Conservation (phyloP, 192 early-diverging fungal species). For the Rhizophagus sp. region DNA sequence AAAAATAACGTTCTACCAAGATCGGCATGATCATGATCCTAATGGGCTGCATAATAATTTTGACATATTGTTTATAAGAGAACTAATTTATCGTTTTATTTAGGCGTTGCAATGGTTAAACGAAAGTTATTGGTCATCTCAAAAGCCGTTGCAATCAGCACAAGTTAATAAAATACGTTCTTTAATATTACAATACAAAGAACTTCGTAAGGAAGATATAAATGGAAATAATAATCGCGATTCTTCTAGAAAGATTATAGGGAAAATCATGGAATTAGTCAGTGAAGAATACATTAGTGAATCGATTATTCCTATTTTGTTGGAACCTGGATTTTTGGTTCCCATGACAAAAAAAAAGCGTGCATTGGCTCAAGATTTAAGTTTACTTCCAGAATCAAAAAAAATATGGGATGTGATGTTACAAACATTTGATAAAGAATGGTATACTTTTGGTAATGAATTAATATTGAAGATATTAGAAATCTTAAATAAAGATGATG, state of each 20-base stretch:
- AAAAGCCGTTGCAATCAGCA: conserved; percentile 31
- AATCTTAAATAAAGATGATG: conserved; percentile 26
- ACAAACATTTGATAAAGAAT: conserved; percentile 41
- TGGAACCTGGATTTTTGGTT: conserved; percentile 58
- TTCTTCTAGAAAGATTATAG: conserved; percentile 29
- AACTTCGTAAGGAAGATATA: conserved; percentile 26
- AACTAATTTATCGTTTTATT: background rate
- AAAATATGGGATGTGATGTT: conserved; percentile 46
- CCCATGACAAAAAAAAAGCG: conserved; percentile 54
- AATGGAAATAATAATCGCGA: conserved; percentile 12
- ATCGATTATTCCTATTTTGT: conserved; percentile 50
- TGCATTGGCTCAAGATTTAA: conserved; percentile 36
- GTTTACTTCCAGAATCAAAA: conserved; percentile 41
- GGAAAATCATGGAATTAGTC: conserved; percentile 41
- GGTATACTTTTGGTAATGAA: conserved; percentile 33
- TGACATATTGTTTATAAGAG: background rate
- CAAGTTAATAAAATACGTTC: conserved; percentile 35
- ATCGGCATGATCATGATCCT: too few relatives aligned
- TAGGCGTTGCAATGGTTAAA: conserved; percentile 61
- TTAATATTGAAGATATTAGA: conserved; percentile 36
- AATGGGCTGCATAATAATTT: background rate
- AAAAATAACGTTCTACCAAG: too few relatives aligned
- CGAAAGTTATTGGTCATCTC: conserved; percentile 54
- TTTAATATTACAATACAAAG: conserved; percentile 9
- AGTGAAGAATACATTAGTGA: conserved; percentile 47